Percentiles rank a stretch among this genome's conserved stretches.
These are phyloP conservation scores for Penicillium capsulatum DNA, from an alignment of 2,329 filamentous ascomycete species.

Conservation along the genomic window DNA sequence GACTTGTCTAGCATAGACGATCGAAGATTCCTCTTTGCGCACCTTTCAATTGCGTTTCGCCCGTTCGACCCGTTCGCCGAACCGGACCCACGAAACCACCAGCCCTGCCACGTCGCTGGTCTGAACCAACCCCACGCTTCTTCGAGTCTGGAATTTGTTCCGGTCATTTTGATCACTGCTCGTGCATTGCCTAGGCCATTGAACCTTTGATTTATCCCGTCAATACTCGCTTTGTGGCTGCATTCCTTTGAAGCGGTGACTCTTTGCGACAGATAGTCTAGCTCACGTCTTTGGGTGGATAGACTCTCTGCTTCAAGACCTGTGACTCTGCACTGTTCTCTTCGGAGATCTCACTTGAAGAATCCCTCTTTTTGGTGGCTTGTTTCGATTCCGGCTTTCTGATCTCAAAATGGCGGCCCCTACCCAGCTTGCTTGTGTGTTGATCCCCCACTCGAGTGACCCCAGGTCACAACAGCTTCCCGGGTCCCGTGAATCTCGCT, in stretches of 20 bases:
- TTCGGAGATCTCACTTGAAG: constrained; percentile 3
- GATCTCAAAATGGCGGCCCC: constrained; percentile 67
- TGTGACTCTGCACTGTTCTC: background rate
- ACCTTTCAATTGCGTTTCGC: constrained; percentile 17
- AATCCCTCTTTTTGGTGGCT: constrained; percentile 13
- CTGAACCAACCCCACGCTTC: background rate
- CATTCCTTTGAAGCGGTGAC: background rate
- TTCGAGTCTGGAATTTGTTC: background rate
- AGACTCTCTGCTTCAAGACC: no score
- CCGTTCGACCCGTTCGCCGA: background rate
- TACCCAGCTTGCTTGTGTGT: constrained; percentile 84
- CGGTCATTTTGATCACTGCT: no score
- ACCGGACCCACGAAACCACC: constrained; percentile 2
- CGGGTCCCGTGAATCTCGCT: no score
- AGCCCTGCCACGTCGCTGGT: constrained; percentile 7
- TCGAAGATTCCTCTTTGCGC: constrained; percentile 22
- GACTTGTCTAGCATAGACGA: constrained; percentile 48
- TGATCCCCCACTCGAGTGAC: constrained; percentile 1
- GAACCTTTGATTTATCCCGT: no score
- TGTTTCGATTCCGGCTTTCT: constrained; percentile 10
- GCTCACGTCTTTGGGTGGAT: background rate
- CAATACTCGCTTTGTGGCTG: no score
- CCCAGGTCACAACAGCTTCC: no score
- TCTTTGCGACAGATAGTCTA: constrained; percentile 4
- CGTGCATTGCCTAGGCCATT: no score